Conservation (phyloP, 2,329 filamentous ascomycete genomes). For the Raffaelea arxii region DNA sequence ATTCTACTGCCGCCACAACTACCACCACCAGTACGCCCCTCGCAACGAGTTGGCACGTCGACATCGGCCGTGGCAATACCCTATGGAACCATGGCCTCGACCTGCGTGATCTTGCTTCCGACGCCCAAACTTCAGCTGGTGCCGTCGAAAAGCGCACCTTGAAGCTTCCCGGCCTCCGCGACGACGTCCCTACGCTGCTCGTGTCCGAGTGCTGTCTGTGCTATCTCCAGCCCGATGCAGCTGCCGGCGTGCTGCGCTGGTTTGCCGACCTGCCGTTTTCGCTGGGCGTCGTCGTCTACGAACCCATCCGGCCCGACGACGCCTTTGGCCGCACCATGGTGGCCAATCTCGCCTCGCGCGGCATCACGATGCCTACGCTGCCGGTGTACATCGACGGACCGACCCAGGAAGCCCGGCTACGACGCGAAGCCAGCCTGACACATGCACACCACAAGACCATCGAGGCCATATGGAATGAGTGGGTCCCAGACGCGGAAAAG, state of each 20-base stretch:
- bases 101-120: slow-evolving; percentile 47
- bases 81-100: slow-evolving; percentile 59
- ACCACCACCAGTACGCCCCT: slow-evolving; percentile 9
- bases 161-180: slow-evolving; percentile 35
- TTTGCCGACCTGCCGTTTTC: slow-evolving; percentile 40
- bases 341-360: slow-evolving; percentile 71
- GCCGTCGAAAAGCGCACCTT: not conserved
- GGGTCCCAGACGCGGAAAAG: slow-evolving; percentile 64
- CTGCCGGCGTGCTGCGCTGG: slow-evolving; percentile 53
- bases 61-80: slow-evolving; percentile 26
- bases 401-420: slow-evolving; percentile 60
- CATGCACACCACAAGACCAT: slow-evolving; percentile 33
- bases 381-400: slow-evolving; percentile 57
- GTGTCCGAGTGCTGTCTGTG: slow-evolving; percentile 94
- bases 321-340: slow-evolving; percentile 90
- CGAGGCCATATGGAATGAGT: slow-evolving; percentile 60
- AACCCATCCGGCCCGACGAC: slow-evolving; percentile 76
- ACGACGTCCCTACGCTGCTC: slow-evolving; percentile 65
- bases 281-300: slow-evolving; percentile 66
- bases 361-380: slow-evolving; percentile 78
- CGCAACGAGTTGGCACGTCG: slow-evolving; percentile 28
- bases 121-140: slow-evolving; percentile 9
- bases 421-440: slow-evolving; percentile 51
- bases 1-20: not conserved
- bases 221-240: slow-evolving; percentile 62